Evolutionary conservation across 768 basidiomycete species (phyloP).

Genomic region (Pleurotus tuber-regium): DNA sequence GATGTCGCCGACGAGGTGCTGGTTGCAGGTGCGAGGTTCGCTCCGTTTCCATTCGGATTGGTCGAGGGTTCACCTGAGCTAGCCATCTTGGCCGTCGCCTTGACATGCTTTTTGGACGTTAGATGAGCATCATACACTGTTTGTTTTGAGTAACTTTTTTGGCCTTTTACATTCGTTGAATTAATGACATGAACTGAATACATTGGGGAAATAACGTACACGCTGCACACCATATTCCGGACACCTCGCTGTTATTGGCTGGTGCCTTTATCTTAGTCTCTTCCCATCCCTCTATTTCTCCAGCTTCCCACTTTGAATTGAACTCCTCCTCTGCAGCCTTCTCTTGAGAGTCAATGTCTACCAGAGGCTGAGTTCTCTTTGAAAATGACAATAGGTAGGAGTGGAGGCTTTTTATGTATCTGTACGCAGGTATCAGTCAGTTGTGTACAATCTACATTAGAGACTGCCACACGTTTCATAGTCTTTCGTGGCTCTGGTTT

Average conservation of each 20-base stretch:
- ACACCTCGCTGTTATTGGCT: constrained; percentile 38
- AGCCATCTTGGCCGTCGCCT: constrained; percentile 79
- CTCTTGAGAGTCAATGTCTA: constrained; percentile 70
- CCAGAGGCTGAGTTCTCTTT: constrained; percentile 80
- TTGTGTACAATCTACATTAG: constrained; percentile 10
- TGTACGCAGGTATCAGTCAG: constrained; percentile 23
- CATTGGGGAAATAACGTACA: constrained; percentile 63
- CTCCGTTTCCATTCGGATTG: constrained; percentile 55
- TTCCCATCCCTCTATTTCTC: constrained; percentile 78
- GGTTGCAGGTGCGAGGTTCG: constrained; percentile 24
- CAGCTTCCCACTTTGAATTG: constrained; percentile 73
- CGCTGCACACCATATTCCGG: constrained; percentile 92
- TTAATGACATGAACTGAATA: neutral
- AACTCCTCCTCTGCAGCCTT: constrained; percentile 68
- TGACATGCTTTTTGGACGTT: constrained; percentile 93
- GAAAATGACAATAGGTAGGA: constrained; percentile 84
- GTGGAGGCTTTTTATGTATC: constrained; percentile 83
- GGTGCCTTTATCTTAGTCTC: constrained; percentile 43
- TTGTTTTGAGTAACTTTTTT: constrained; percentile 93
- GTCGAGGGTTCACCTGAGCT: constrained; percentile 41
- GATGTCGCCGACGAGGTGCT: constrained; percentile 37
- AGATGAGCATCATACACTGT: constrained; percentile 97
- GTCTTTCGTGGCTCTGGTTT: constrained; percentile 67
- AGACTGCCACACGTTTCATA: constrained; percentile 67
- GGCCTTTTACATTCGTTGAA: constrained; percentile 68